phyloP scores from a whole-genome alignment of 129 eudicot species.

The Lactuca sativa region DNA sequence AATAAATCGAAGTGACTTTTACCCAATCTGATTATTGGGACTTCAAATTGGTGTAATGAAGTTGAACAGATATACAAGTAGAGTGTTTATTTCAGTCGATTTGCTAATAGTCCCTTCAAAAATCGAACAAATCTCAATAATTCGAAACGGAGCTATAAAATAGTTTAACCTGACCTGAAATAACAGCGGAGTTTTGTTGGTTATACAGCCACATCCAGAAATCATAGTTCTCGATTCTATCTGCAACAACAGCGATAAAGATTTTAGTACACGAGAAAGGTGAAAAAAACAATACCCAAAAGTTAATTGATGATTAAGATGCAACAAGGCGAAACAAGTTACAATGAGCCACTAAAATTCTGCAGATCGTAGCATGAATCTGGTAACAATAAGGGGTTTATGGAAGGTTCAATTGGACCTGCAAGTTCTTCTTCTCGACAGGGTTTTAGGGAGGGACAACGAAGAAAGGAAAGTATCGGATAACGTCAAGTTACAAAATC shows the following conservation, averaged over 20 bases:
- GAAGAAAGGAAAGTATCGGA: slow-evolving; percentile 17
- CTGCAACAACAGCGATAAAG: slow-evolving; percentile 11
- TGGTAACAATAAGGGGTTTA: background rate
- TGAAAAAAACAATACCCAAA: slow-evolving; percentile 13
- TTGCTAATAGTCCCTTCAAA: background rate
- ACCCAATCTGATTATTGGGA: no score
- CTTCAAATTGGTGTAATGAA: no score
- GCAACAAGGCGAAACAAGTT: slow-evolving; percentile 4
- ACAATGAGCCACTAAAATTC: background rate
- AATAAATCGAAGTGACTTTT: no score
- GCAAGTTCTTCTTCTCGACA: slow-evolving; percentile 6
- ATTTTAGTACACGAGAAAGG: background rate
- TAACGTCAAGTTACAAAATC: slow-evolving; percentile 18
- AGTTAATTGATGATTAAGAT: slow-evolving; percentile 10
- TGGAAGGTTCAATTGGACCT: slow-evolving; percentile 17
- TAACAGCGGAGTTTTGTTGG: slow-evolving; percentile 27
- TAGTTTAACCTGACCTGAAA: slow-evolving; percentile 29
- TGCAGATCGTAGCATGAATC: slow-evolving; percentile 10
- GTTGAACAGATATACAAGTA: background rate
- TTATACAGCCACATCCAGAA: slow-evolving; percentile 34
- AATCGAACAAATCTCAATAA: background rate
- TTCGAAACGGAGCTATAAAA: background rate
- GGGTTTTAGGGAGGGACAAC: slow-evolving; percentile 35
- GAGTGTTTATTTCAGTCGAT: background rate
- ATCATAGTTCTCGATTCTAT: slow-evolving; percentile 20